Evolutionary conservation across 371 early-diverging fungal genomes (phyloP), one percentile per base, ranked within the genome.

Genomic region (Circinella umbellata): DNA sequence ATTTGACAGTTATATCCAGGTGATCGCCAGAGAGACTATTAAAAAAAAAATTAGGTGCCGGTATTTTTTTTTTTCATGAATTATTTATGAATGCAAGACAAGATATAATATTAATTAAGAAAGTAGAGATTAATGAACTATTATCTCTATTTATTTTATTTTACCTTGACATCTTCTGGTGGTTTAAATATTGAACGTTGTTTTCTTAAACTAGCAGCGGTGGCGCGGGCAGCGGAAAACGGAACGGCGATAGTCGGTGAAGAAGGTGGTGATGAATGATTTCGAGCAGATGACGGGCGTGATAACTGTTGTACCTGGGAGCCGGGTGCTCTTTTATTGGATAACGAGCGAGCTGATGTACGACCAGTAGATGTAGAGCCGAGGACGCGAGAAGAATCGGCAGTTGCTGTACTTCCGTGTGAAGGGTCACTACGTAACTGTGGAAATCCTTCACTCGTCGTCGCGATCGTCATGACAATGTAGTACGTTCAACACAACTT

Each of bases 1-100:
- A 82, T 82, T 64, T 84, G 76, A 67, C 76, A 84, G 36, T 76
- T 73, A 49, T 78, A 14, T 13, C 68, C 85, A 47, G 85, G 82
- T 60, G 79, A 71, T 62, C 80, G 80, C 85, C 85, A 84, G 62
- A 80, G 80, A 70, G 18, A 57, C 27, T 34, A 27, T 17, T 5
- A 34, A 57, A 42, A 42, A 39, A 42, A 42, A 42, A 42, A 1
- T 42, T 6, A 42, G 42, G 11, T 42, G 2, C 27, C 0, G 42
- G 3, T 9, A 42, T 42, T 11, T 42, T 9, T 42, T 39, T 42
- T 42, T 11, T 15, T 15, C 51, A n/a, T 51, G 5, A 15, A 47
- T 47, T 47, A 47, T 47, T 47, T 11, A 15, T 15, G 47, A 1
- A 14, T 51, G 51, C 14, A 51, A 5, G 15, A n/a, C 8, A 15